A percentile compares a stretch with the other conserved stretches of the same genome.
Conservation (phyloP, 306 rosid genomes). For the Dryas octopetala region DNA sequence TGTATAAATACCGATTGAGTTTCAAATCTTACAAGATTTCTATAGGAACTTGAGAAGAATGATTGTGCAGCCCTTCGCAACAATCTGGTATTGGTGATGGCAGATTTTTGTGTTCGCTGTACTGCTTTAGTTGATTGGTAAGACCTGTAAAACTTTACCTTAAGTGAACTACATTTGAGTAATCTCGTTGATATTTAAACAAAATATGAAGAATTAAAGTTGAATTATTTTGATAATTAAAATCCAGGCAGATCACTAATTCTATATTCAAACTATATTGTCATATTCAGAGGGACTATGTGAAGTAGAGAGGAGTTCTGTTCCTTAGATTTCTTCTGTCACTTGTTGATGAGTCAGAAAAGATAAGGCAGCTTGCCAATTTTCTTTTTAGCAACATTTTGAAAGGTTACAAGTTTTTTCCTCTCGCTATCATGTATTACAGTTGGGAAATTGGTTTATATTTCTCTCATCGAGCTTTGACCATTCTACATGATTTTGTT, state of each 20-base stretch:
- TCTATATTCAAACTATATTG: constrained; percentile 15
- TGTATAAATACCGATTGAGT: constrained; percentile 5
- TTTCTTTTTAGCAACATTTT: constrained; percentile 84
- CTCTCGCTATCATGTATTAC: constrained; percentile 24
- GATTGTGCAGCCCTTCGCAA: constrained; percentile 86
- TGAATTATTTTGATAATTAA: constrained; percentile 11
- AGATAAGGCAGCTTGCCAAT: constrained; percentile 69
- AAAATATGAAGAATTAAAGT: neutral
- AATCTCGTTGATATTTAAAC: neutral
- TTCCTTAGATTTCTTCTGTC: constrained; percentile 93
- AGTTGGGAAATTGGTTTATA: constrained; percentile 19
- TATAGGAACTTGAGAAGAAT: constrained; percentile 81
- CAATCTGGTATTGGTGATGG: constrained; percentile 82
- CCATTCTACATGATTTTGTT: constrained; percentile 15
- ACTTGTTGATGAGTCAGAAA: constrained; percentile 92
- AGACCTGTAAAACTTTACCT: constrained; percentile 28
- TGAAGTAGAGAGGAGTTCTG: constrained; percentile 96
- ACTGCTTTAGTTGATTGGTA: constrained; percentile 98
- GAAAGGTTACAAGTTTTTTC: constrained; percentile 56
- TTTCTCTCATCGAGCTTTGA: constrained; percentile 21
- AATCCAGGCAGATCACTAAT: constrained; percentile 5
- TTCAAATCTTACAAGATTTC: constrained; percentile 15
- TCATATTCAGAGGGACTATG: constrained; percentile 77
- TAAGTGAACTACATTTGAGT: neutral
- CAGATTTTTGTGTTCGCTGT: constrained; percentile 91